Percentiles rank a stretch among this genome's conserved stretches.
Conservation (phyloP, 768 basidiomycete genomes). For the Fistulinella prunicolor region DNA sequence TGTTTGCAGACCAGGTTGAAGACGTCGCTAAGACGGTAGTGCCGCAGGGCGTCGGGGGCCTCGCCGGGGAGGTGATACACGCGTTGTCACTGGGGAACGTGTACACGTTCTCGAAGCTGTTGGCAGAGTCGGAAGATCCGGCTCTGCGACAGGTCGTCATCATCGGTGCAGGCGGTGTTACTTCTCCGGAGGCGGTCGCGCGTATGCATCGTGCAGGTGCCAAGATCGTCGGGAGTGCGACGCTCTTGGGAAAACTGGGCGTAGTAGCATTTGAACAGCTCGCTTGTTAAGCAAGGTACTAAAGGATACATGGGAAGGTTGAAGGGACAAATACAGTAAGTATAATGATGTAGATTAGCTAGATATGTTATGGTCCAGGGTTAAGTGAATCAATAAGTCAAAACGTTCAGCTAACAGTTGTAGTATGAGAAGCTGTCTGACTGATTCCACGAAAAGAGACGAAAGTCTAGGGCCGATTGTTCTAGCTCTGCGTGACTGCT, state of each 20-base stretch:
- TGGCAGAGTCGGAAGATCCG: constrained; percentile 40
- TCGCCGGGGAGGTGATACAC: constrained; percentile 77
- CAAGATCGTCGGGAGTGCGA: constrained; percentile 62
- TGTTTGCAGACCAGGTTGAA: constrained; percentile 55
- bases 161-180: constrained; percentile 84
- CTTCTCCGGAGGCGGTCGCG: constrained; percentile 50
- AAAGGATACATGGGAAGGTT: constrained; percentile 12
- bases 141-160: constrained; percentile 51
- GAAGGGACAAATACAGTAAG: constrained; percentile 18
- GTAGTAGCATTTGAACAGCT: constrained; percentile 51
- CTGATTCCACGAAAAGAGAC: constrained; percentile 23
- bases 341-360: constrained; percentile 13
- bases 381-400: constrained; percentile 30
- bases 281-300: constrained; percentile 6
- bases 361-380: constrained; percentile 10
- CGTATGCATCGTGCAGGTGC: constrained; percentile 81
- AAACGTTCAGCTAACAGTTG: constrained; percentile 10
- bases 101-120: constrained; percentile 52
- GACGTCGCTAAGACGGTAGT: constrained; percentile 47
- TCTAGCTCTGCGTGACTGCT: constrained; percentile 2
- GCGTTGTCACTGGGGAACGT: constrained; percentile 79
- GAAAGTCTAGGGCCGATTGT: constrained; percentile 13
- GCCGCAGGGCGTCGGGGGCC: constrained; percentile 62
- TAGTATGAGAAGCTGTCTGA: constrained; percentile 22
- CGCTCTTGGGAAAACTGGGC: constrained; percentile 53